A percentile compares a stretch with the other conserved stretches of the same genome.
These are phyloP conservation scores for Termitomyces sp. DNA, from an alignment of 768 basidiomycete genomes.

Conservation along the genomic window DNA sequence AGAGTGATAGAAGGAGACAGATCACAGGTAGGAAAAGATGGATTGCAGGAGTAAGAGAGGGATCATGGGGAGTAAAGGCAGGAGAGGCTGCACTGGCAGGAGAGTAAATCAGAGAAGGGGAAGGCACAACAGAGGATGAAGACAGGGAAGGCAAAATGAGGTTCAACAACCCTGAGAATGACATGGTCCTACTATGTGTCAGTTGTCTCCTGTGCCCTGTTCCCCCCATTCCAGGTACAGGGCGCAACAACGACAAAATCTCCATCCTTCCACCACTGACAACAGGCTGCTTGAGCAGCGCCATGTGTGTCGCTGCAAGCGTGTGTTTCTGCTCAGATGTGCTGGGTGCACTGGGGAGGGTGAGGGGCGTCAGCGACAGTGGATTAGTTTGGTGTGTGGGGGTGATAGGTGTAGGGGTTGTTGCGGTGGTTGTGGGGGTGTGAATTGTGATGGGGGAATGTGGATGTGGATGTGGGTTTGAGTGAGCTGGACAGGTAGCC, in stretches of 20 bases:
- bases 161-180: slow-evolving; percentile 52
- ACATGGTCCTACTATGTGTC: slow-evolving; percentile 50
- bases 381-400: slow-evolving; percentile 62
- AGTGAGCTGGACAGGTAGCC: slow-evolving; percentile 41
- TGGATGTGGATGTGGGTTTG: no score
- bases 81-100: no score
- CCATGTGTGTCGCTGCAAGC: slow-evolving; percentile 46
- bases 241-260: slow-evolving; percentile 50
- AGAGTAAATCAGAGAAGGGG: no score
- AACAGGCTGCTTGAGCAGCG: slow-evolving; percentile 46
- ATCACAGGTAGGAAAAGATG: no score
- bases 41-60: no score
- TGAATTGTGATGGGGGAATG: no score
- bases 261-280: slow-evolving; percentile 82
- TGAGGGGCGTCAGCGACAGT: slow-evolving; percentile 51
- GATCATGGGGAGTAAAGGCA: slow-evolving; percentile 9
- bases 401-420: slow-evolving; percentile 28
- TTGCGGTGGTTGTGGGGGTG: no score
- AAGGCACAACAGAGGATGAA: slow-evolving; percentile 16
- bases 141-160: slow-evolving; percentile 38
- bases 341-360: no score
- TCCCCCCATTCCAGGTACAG: no score
- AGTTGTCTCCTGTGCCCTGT: slow-evolving; percentile 25
- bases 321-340: slow-evolving; percentile 45
- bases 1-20: no score